These are phyloP conservation scores for Fraxinus quadrangulata DNA, from an alignment of 257 asterid species.

Conservation along the genomic window DNA sequence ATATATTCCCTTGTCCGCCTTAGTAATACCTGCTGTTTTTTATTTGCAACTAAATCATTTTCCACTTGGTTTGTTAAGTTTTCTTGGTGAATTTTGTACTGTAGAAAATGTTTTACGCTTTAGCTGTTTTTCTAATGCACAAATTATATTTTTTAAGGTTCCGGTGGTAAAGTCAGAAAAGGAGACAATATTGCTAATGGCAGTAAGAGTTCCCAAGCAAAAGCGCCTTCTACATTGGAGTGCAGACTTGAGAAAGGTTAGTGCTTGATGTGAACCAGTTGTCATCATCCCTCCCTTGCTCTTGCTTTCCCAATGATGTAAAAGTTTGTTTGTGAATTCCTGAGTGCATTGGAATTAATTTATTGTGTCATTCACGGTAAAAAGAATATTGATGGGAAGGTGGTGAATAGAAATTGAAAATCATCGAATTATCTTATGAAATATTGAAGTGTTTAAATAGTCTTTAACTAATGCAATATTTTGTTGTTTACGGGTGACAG, in stretches of 20 bases:
- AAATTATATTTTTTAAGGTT: slow-evolving; percentile 32
- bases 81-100: slow-evolving; percentile 6
- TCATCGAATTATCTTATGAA: neutral
- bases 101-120: slow-evolving; percentile 19
- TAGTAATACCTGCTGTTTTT: slow-evolving; percentile 13
- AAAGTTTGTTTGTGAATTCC: neutral
- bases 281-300: neutral
- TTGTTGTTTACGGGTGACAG: neutral
- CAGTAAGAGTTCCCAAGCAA: slow-evolving; percentile 47
- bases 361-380: neutral
- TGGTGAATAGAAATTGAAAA: neutral
- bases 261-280: slow-evolving; percentile 19
- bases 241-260: slow-evolving; percentile 65
- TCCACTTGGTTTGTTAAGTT: neutral
- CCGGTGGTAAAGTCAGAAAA: slow-evolving; percentile 54
- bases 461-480: slow-evolving; percentile 5
- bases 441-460: neutral
- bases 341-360: neutral
- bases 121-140: slow-evolving; percentile 13
- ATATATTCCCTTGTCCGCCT: neutral
- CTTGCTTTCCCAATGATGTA: slow-evolving; percentile 5
- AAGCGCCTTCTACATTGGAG: slow-evolving; percentile 50
- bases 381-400: neutral
- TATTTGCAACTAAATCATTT: slow-evolving; percentile 9
- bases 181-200: slow-evolving; percentile 57